Evolutionary conservation across 305 asterid genomes (phyloP), one percentile per base, ranked within the genome.

Genomic region (Fraxinus dipetala): DNA sequence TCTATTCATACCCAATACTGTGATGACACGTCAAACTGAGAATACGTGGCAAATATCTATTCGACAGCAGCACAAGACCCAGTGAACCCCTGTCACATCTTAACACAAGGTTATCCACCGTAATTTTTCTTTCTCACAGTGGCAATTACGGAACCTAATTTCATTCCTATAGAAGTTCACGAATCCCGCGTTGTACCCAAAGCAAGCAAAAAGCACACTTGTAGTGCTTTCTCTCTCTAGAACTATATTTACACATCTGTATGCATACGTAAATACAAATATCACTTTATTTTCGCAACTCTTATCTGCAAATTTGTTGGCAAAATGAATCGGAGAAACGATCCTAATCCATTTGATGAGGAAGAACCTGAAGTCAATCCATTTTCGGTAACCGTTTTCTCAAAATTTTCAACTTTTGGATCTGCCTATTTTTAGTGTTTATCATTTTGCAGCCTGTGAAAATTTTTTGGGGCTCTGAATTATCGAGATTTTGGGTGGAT

Each of bases 331-430:
- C 96, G 97, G 34, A 85, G 90, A 51, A 87, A 83, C 89, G 99
- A 96, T 85, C 97, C 94, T 14, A 96, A 96, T 86, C 98, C 99
- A 8, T 94, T 96, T 85, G 97, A 91, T 85, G 99, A 93, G 85
- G 99, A 86, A 82, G 95, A 92, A 75, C 98, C 87, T 24, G 99
- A 93, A 91, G 97, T 96, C 92, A 96, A 96, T 90, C 99, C 99
- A 34, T 96, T 96, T 87, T 86, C 98, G 97, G 91, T 87, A 84
- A 85, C 84, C 79, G 84, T 56, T 30, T 73, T 18, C 78, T 3
- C 31, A 67, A 4, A 10, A 54, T 54, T 78, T 69, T 22, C 31
- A n/a, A 38, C 1, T 26, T 65, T 56, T 75, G 70, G 80, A 77
- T 77, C 80, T 51, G 51, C 72, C 80, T 51, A 31, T 77, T 77